Conservation (phyloP, 805 yeast species). For the Maudiozyma turicensis region DNA sequence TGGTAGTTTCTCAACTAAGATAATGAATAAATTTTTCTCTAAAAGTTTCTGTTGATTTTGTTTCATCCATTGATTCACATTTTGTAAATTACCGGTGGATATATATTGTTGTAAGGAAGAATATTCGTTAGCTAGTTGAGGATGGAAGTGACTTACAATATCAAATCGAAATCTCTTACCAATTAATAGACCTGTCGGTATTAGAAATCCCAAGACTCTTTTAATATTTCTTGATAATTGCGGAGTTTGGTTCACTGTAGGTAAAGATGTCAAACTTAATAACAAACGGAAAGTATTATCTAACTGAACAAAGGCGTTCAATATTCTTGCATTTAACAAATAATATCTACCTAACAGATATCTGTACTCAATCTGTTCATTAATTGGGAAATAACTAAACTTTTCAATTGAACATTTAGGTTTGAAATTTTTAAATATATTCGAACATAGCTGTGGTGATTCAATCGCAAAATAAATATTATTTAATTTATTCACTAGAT, state of each 20-base stretch:
- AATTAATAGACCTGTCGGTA: conserved; percentile 44
- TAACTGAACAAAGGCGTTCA: conserved; percentile 44
- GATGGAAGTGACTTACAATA: conserved; percentile 17
- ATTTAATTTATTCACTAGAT: conserved; percentile 45
- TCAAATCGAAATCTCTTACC: conserved; percentile 42
- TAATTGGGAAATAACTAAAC: conserved; percentile 33
- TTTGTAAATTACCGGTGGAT: conserved; percentile 34
- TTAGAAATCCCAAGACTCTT: conserved; percentile 36
- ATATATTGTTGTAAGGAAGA: conserved; percentile 31
- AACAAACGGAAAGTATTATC: conserved; percentile 41
- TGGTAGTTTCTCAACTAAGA: conserved; percentile 34
- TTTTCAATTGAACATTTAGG: conserved; percentile 48
- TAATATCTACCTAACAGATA: conserved; percentile 49
- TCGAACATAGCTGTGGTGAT: conserved; percentile 28
- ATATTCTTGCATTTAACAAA: conserved; percentile 41
- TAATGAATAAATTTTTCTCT: conserved; percentile 25
- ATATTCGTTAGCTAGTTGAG: conserved; percentile 29
- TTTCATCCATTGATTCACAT: conserved; percentile 28
- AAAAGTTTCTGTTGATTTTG: conserved; percentile 26
- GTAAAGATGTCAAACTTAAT: conserved; percentile 20
- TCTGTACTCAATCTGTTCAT: conserved; percentile 47
- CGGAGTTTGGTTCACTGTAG: conserved; percentile 1
- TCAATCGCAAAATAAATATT: conserved; percentile 42
- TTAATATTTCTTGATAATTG: conserved; percentile 18
- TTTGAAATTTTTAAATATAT: conserved; percentile 34